Percentiles rank a stretch among this genome's conserved stretches.
These are phyloP conservation scores for Rhynchosporium agropyri DNA, from an alignment of 2,329 filamentous ascomycete genomes.

Conservation along the genomic window DNA sequence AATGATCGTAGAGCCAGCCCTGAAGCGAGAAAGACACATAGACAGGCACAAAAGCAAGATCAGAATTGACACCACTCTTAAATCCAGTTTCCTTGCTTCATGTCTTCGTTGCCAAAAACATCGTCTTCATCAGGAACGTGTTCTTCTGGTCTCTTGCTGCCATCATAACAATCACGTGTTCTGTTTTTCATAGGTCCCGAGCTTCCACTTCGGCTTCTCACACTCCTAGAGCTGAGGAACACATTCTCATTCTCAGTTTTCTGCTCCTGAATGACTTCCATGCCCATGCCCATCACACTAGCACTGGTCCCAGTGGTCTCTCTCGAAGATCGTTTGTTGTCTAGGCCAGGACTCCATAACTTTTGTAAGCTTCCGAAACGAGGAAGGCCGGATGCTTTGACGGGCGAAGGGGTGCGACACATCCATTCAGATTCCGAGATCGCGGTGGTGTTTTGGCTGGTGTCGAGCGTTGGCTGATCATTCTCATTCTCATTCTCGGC, in stretches of 20 bases:
- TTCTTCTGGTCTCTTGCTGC: not conserved
- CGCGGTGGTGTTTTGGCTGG: constrained; percentile 22
- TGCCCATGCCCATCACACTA: not conserved
- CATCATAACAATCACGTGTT: constrained; percentile 4
- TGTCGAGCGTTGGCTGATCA: constrained; percentile 6
- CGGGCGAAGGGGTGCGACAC: constrained; percentile 33
- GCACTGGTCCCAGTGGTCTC: not conserved
- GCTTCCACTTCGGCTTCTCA: not conserved
- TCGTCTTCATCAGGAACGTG: not conserved
- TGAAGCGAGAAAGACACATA: not conserved
- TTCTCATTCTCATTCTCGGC: constrained; percentile 8
- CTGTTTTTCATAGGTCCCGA: constrained; percentile 5
- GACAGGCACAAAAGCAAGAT: not conserved
- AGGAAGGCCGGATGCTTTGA: constrained; percentile 7
- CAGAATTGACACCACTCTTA: not conserved
- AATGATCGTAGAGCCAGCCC: not conserved
- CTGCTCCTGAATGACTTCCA: not conserved
- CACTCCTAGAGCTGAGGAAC: not conserved
- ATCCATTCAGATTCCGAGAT: constrained; percentile 38
- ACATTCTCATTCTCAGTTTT: not conserved
- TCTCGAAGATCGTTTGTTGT: constrained; percentile 5
- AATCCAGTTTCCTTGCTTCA: constrained; percentile 5
- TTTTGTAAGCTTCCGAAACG: constrained; percentile 16
- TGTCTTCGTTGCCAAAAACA: not conserved
- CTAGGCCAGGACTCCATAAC: constrained; percentile 16